Evolutionary conservation across 768 basidiomycete species (phyloP), one percentile per base, ranked within the genome.

Genomic region (Paxillus ammoniavirescens): DNA sequence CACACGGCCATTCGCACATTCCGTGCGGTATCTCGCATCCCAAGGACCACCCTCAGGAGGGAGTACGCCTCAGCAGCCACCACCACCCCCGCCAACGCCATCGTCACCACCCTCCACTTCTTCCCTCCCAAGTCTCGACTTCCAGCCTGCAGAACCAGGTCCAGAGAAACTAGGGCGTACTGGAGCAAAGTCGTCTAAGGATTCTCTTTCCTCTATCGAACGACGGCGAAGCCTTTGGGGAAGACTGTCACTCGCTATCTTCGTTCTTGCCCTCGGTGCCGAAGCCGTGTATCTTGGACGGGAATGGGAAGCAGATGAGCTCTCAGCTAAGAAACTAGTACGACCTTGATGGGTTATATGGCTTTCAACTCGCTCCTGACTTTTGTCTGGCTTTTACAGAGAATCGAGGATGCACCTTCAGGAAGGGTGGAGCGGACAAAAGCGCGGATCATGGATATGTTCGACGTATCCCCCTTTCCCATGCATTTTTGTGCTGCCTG

Each of bases 191-290:
- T 91, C 89, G 3, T 86, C 89, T 14, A 89, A 86, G 61, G 86
- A 87, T 47, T 82, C 85, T 13, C 77, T 93, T 49, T 89, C 89
- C 15, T 84, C 85, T 47, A 87, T 86, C 56, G 96, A 97, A 71
- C 77, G 81, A 60, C 79, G 79, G 63, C 78, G 91, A 55, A 73
- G 80, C 57, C 71, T 77, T 55, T 69, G 85, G 61, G 77, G 81
- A 5, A 73, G 87, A 35, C 61, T 84, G 1, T 76, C 82, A 17
- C 64, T 89, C 42, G 82, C 68, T 0, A 42, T 85, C 33, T 65
- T 90, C 7, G 73, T 76, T 4, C 63, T 84, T 10, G 90, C 80
- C 4, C 68, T 87, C 4, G 78, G 80, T 3, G 79, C 72, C 13
- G 81, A 82, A 40, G 76, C 77, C 1, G 75, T 83, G 45, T 86